Evolutionary conservation across 2,329 filamentous ascomycete species (phyloP), one percentile per base, ranked within the genome.

Genomic region (Scortechinia acanthostroma): DNA sequence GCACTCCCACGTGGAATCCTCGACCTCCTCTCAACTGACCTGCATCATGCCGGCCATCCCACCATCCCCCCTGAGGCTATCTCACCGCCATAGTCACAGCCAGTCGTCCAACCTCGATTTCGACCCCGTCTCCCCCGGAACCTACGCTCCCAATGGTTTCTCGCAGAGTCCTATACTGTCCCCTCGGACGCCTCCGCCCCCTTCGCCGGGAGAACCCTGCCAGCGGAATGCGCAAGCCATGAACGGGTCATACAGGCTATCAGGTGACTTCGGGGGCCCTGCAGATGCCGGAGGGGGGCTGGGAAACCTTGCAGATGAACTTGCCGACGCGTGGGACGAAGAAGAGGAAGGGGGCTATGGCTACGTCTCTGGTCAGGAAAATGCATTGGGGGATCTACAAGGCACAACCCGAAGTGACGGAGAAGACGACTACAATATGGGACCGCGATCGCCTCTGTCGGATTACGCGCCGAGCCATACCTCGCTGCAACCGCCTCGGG

Each of bases 261-360:
- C 63, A 13, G 63, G 58, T 47, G 64, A 66, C 47, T 66, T 63
- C 50, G 58, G 58, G n/a, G 52, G 47, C 14, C 44, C 53, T 19
- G 47, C 52, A 37, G 58, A 59, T 22, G 51, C 52, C n/a, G n/a
- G 50, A 44, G 63, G 57, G 45, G 77, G 76, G 6, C 58, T 80
- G 44, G 79, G 78, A 20, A 83, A 75, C 50, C 58, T 84, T 43
- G 80, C 80, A 21, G 80, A 84, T 54, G 80, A 83, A 55, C 61
- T 83, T 20, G 79, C 74, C 21, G 74, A 78, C 52, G 72, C 73
- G n/a, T 77, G 72, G 66, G 74, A 69, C 50, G 68, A 68, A 10
- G 67, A 73, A 19, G 60, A 69, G 28, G 73, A 74, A 21, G 71
- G 73, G 42, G 71, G 73, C 42, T 65, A 62, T 15, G 66, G 65